Percentiles rank a stretch among this genome's conserved stretches.
These are phyloP conservation scores for Metschnikowia kofuensis DNA, from an alignment of 805 yeast species.

Conservation along the genomic window DNA sequence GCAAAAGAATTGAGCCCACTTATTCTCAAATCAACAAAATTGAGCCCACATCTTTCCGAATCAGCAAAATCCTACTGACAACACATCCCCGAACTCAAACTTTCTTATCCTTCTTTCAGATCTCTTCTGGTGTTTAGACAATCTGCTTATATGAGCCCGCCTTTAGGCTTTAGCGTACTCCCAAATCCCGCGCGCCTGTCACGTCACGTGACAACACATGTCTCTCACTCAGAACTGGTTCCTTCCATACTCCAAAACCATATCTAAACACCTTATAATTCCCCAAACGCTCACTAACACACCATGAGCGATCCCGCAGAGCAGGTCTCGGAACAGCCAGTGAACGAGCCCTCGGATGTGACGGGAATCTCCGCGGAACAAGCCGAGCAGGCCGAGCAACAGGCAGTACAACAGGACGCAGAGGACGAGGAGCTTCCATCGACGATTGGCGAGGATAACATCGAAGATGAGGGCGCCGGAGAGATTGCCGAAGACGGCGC, in stretches of 20 bases:
- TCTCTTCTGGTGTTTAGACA: too few species aligned
- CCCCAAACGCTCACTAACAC: neutral
- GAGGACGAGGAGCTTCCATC: constrained; percentile 17
- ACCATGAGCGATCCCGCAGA: constrained; percentile 3
- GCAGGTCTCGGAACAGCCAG: neutral
- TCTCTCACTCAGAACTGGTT: neutral
- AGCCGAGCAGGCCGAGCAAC: constrained; percentile 12
- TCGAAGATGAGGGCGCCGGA: constrained; percentile 14
- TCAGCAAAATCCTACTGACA: too few species aligned
- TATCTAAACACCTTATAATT: neutral
- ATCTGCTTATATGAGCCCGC: too few species aligned
- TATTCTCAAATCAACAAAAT: too few species aligned
- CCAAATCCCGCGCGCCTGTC: too few species aligned
- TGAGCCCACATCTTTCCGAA: too few species aligned
- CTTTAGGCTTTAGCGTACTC: too few species aligned
- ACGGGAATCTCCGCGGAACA: constrained; percentile 1
- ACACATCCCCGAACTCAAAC: too few species aligned
- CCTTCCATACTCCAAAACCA: neutral
- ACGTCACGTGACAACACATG: too few species aligned
- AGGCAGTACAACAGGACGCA: constrained; percentile 11
- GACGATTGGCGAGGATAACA: constrained; percentile 12
- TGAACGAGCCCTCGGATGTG: neutral
- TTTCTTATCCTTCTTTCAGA: too few species aligned
- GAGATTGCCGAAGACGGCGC: constrained; percentile 10
- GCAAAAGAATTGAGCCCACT: too few species aligned